Percentiles rank a stretch among this genome's conserved stretches.
Conservation (phyloP, 768 basidiomycete species). For the Suillus spraguei region DNA sequence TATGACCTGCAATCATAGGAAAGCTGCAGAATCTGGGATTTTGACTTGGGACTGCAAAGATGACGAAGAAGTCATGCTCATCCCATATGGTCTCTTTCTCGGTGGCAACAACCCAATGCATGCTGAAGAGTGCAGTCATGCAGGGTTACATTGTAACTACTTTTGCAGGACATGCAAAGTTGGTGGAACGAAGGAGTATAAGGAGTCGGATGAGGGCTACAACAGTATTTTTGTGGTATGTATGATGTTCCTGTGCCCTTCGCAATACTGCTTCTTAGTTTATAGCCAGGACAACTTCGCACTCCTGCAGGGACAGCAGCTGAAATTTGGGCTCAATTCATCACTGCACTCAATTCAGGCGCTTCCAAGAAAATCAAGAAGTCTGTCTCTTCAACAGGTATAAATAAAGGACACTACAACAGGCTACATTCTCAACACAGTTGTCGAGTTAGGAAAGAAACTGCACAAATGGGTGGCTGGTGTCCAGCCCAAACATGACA, state of each 20-base stretch:
- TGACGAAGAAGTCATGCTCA: conserved; percentile 26
- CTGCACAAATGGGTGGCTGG: conserved; percentile 2
- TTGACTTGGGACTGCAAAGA: conserved; percentile 27
- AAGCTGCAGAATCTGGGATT: conserved; percentile 14
- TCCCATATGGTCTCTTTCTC: conserved; percentile 25
- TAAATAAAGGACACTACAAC: background rate
- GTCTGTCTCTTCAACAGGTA: background rate
- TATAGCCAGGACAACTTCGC: conserved; percentile 4
- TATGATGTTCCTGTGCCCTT: background rate
- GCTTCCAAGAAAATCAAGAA: conserved; percentile 9
- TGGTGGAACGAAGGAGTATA: conserved; percentile 27
- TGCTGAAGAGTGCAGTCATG: conserved; percentile 35
- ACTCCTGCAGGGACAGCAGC: conserved; percentile 9
- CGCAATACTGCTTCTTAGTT: background rate
- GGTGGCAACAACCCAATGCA: conserved; percentile 41
- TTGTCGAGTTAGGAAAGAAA: conserved; percentile 12
- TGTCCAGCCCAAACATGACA: background rate
- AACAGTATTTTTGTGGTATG: conserved; percentile 22
- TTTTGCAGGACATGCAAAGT: conserved; percentile 37
- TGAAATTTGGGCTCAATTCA: conserved; percentile 11
- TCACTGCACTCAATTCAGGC: background rate
- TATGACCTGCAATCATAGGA: too few species aligned
- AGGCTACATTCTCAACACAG: background rate
- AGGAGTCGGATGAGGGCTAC: conserved; percentile 30
- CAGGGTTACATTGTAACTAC: conserved; percentile 34